phyloP scores from a whole-genome alignment of 2,329 filamentous ascomycete genomes.

The Tolypocladium guangdongense region DNA sequence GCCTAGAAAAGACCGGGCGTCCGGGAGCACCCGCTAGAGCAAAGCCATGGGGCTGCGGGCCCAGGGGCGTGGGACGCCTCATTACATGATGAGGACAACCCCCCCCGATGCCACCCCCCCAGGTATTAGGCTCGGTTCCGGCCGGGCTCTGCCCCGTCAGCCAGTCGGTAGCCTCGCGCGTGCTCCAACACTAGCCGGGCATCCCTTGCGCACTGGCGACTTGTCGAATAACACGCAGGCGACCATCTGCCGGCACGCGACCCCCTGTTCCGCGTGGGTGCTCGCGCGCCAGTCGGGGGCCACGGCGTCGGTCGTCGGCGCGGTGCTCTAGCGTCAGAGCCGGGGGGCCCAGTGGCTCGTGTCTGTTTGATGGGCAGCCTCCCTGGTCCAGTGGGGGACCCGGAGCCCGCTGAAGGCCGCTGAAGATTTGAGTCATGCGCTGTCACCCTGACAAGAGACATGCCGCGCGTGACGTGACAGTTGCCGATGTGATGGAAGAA shows the following conservation, averaged over 20 bases:
- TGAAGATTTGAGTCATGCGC: no score
- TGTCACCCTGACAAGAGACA: background rate
- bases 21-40: background rate
- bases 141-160: background rate
- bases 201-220: background rate
- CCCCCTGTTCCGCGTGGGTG: background rate
- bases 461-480: background rate
- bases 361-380: background rate
- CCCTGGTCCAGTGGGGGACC: background rate
- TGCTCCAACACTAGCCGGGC: background rate
- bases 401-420: background rate
- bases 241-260: constrained; percentile 1
- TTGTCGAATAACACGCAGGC: background rate
- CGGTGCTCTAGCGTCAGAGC: no score
- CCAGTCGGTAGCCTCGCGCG: background rate
- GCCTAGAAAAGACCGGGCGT: background rate
- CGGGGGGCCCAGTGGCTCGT: background rate
- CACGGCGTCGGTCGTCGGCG: background rate
- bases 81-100: background rate
- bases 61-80: no score
- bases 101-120: background rate
- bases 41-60: no score
- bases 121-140: no score
- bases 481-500: background rate
- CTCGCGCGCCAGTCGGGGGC: background rate